phyloP scores from a whole-genome alignment of 371 early-diverging fungal species.

The Actinomortierella ambigua region DNA sequence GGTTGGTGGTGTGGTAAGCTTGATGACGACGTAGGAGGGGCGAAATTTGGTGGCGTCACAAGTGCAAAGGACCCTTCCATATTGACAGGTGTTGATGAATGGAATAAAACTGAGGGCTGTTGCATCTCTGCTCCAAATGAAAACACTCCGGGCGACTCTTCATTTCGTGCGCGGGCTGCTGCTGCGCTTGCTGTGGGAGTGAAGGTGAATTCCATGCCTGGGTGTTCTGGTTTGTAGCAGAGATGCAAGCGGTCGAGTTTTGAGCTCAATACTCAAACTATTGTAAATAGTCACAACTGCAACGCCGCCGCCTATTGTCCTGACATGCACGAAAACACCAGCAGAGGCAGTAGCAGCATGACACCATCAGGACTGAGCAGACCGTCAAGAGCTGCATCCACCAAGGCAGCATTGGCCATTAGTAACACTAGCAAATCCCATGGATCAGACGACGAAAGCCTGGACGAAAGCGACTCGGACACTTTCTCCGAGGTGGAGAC shows the following conservation, averaged over 20 bases:
- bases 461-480: background rate
- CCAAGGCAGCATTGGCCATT: slow-evolving; percentile 36
- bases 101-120: background rate
- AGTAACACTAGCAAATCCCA: slow-evolving; percentile 11
- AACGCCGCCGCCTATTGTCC: too few relatives aligned
- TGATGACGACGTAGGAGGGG: background rate
- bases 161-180: background rate
- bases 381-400: slow-evolving; percentile 1
- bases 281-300: too few relatives aligned
- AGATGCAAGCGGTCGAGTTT: too few relatives aligned
- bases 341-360: too few relatives aligned
- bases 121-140: background rate
- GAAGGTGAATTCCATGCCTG: slow-evolving; percentile 20
- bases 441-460: background rate
- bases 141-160: background rate
- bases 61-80: background rate
- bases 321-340: too few relatives aligned
- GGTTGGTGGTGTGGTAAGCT: background rate
- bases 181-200: slow-evolving; percentile 6
- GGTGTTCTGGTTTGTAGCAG: too few relatives aligned
- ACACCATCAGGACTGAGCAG: too few relatives aligned
- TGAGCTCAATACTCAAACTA: too few relatives aligned
- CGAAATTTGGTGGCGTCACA: too few relatives aligned
- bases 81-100: background rate
- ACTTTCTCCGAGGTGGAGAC: background rate